Evolutionary conservation across 1,139 yeast genomes (phyloP).

Genomic region (Geotrichum histeridarum): DNA sequence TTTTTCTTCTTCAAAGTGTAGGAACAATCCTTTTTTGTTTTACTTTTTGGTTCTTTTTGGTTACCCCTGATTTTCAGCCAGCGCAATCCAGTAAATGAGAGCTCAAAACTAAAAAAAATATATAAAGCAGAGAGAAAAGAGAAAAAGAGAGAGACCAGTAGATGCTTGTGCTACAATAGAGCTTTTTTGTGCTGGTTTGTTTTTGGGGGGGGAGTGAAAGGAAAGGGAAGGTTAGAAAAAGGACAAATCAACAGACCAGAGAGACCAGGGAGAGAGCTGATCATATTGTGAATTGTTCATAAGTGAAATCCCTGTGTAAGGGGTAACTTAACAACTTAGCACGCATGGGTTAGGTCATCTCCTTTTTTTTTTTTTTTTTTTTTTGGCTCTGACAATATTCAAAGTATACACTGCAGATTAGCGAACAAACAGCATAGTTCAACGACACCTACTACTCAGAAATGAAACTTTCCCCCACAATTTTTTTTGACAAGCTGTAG

Average conservation of each 20-base stretch:
- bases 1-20: not conserved
- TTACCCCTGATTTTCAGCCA: not conserved
- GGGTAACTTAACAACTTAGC: not conserved
- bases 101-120: not conserved
- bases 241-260: not conserved
- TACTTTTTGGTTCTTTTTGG: not conserved
- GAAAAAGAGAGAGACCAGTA: not conserved
- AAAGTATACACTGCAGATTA: too few species aligned
- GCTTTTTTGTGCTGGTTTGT: too few species aligned
- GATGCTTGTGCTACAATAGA: too few species aligned
- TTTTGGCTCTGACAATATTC: too few species aligned
- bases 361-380: not conserved
- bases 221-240: not conserved
- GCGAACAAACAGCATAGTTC: too few species aligned
- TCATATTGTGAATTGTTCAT: not conserved
- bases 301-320: not conserved
- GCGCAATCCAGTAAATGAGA: not conserved
- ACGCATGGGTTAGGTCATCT: not conserved
- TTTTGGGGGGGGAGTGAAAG: too few species aligned
- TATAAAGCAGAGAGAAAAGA: not conserved
- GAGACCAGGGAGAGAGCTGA: not conserved
- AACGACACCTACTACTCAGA: too few species aligned
- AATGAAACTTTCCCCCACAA: too few species aligned
- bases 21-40: not conserved
- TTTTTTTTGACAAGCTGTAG: too few species aligned